A percentile compares a stretch with the other conserved stretches of the same genome.
Evolutionary conservation across 441 rosid species (phyloP).

Genomic region (Eruca vesicaria): DNA sequence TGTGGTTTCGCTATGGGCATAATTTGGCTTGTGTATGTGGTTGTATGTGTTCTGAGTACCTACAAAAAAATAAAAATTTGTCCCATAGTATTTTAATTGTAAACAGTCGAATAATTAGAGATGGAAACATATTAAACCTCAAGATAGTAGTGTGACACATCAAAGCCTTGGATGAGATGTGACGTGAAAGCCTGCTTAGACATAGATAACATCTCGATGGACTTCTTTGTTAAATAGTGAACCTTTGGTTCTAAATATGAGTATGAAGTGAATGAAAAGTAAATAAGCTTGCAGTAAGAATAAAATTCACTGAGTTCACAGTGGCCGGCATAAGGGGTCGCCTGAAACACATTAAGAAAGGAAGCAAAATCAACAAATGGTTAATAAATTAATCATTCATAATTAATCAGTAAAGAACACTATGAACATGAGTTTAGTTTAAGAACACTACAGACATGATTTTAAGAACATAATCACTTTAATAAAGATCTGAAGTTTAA

Average conservation of each 20-base stretch:
- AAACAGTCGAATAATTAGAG: background rate
- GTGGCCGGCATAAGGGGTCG: too few species aligned
- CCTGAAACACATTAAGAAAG: too few species aligned
- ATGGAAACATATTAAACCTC: constrained; percentile 32
- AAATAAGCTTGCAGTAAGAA: background rate
- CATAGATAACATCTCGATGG: constrained; percentile 33
- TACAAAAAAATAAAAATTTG: constrained; percentile 4
- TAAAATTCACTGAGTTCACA: constrained; percentile 33
- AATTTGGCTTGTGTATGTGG: constrained; percentile 34
- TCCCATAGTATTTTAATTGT: background rate
- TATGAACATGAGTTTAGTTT: too few species aligned
- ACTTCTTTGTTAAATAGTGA: constrained; percentile 34
- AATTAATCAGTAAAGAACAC: too few species aligned
- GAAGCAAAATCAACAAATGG: too few species aligned
- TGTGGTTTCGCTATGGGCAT: constrained; percentile 38
- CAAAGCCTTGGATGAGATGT: constrained; percentile 33
- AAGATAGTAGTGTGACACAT: constrained; percentile 28
- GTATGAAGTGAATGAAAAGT: constrained; percentile 1
- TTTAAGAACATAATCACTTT: too few species aligned
- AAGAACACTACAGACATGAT: too few species aligned
- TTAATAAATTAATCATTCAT: too few species aligned
- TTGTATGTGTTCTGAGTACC: constrained; percentile 32
- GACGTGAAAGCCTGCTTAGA: constrained; percentile 36
- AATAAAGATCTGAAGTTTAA: too few species aligned
- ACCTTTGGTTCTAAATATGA: constrained; percentile 32